These are phyloP conservation scores for Castanea crenata DNA, from an alignment of 306 rosid species.

Conservation along the genomic window DNA sequence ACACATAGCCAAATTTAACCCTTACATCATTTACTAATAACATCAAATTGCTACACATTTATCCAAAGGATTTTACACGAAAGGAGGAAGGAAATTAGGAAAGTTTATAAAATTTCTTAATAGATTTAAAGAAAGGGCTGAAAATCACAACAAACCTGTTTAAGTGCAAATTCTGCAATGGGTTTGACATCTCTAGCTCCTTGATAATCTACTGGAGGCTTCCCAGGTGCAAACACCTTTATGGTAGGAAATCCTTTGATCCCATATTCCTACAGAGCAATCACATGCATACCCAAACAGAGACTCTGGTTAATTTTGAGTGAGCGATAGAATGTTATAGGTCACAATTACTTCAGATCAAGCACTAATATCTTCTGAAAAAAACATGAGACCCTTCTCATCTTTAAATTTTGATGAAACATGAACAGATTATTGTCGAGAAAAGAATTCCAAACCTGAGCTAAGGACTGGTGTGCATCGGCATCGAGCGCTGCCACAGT, in stretches of 20 bases:
- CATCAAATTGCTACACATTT: neutral
- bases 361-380: neutral
- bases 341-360: slow-evolving; percentile 2
- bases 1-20: neutral
- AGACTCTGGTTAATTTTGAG: neutral
- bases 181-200: slow-evolving; percentile 96
- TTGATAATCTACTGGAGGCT: slow-evolving; percentile 84
- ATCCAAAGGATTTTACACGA: neutral
- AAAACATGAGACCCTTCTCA: neutral
- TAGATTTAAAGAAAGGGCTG: neutral
- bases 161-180: slow-evolving; percentile 80
- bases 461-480: slow-evolving; percentile 83
- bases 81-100: neutral
- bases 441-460: slow-evolving; percentile 60
- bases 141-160: slow-evolving; percentile 60
- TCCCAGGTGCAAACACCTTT: slow-evolving; percentile 88
- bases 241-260: slow-evolving; percentile 92
- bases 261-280: slow-evolving; percentile 72
- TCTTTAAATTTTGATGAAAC: neutral
- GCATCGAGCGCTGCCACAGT: slow-evolving; percentile 96
- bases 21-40: slow-evolving; percentile 3
- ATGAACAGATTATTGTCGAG: neutral
- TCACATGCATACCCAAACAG: slow-evolving; percentile 16
- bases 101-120: neutral
- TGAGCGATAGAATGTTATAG: neutral